Evolutionary conservation across 2,329 filamentous ascomycete species (phyloP).

Genomic region (Pseudonectria foliicola): DNA sequence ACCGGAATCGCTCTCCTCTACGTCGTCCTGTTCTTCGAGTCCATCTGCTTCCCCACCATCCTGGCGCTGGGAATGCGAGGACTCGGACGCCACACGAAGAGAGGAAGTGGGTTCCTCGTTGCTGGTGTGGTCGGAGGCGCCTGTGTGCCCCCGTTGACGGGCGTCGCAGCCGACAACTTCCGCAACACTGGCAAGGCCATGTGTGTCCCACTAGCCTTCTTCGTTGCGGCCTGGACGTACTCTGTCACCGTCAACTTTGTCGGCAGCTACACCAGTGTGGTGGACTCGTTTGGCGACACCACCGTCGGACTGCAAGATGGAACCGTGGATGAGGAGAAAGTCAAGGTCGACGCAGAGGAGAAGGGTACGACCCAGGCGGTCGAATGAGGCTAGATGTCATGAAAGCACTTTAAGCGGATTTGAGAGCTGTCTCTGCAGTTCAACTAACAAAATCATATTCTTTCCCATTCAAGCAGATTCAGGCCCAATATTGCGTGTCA

Average conservation of each 20-base stretch:
- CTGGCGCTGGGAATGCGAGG: slow-evolving; percentile 70
- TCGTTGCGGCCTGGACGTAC: slow-evolving; percentile 50
- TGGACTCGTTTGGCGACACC: slow-evolving; percentile 48
- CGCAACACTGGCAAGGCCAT: slow-evolving; percentile 55
- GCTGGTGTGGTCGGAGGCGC: slow-evolving; percentile 67
- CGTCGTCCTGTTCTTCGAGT: slow-evolving; percentile 70
- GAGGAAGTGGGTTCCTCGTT: slow-evolving; percentile 63
- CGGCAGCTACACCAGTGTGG: slow-evolving; percentile 53
- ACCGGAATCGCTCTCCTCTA: slow-evolving; percentile 56
- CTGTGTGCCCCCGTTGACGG: slow-evolving; percentile 64
- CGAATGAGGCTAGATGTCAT: not conserved
- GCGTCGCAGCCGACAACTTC: slow-evolving; percentile 54
- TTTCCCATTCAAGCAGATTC: no score
- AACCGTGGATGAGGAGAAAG: slow-evolving; percentile 23
- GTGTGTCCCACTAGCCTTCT: slow-evolving; percentile 57
- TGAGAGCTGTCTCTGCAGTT: no score
- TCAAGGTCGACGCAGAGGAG: slow-evolving; percentile 8
- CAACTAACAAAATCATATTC: no score
- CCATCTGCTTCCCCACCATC: slow-evolving; percentile 75
- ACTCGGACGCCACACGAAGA: slow-evolving; percentile 69
- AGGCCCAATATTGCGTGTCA: no score
- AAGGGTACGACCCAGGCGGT: slow-evolving; percentile 5
- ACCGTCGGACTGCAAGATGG: slow-evolving; percentile 33
- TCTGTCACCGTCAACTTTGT: slow-evolving; percentile 59
- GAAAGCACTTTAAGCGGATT: no score